phyloP scores from a whole-genome alignment of 1,284 basidiomycete genomes.

The Clitocybe nebularis region DNA sequence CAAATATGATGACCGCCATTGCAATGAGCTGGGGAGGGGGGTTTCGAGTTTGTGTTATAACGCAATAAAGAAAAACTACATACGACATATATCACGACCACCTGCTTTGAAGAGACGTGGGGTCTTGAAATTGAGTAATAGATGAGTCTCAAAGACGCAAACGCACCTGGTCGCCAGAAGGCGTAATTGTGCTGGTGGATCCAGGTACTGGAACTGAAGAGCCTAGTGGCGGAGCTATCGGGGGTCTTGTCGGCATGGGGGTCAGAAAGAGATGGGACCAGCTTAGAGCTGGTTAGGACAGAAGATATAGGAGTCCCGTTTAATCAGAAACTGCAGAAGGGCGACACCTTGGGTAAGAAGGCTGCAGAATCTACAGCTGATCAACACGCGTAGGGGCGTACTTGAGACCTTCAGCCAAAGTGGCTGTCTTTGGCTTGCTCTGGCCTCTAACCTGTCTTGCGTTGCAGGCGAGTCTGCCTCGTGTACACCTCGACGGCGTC shows the following conservation, averaged over 20 bases:
- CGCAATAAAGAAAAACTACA: constrained; percentile 29
- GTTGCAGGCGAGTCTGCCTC: constrained; percentile 18
- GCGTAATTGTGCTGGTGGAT: constrained; percentile 25
- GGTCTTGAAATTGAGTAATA: neutral
- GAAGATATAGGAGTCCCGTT: neutral
- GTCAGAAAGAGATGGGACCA: constrained; percentile 10
- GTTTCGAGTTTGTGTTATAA: too few species aligned
- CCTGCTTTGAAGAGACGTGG: constrained; percentile 29
- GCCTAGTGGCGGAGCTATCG: constrained; percentile 34
- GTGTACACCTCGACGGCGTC: constrained; percentile 12
- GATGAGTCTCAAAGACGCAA: neutral
- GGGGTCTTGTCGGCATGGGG: constrained; percentile 25
- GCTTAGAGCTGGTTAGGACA: neutral
- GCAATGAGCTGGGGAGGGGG: constrained; percentile 73
- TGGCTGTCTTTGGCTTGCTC: too few species aligned
- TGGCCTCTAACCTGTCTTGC: neutral
- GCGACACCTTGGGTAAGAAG: neutral
- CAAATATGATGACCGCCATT: constrained; percentile 77
- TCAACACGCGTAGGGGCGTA: too few species aligned
- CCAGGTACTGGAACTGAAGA: constrained; percentile 21
- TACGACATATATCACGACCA: constrained; percentile 71
- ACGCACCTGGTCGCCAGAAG: constrained; percentile 39
- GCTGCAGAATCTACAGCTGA: too few species aligned
- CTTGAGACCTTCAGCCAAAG: too few species aligned
- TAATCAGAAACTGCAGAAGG: neutral